phyloP scores from a whole-genome alignment of 345 rosid species.

The Mangifera indica region DNA sequence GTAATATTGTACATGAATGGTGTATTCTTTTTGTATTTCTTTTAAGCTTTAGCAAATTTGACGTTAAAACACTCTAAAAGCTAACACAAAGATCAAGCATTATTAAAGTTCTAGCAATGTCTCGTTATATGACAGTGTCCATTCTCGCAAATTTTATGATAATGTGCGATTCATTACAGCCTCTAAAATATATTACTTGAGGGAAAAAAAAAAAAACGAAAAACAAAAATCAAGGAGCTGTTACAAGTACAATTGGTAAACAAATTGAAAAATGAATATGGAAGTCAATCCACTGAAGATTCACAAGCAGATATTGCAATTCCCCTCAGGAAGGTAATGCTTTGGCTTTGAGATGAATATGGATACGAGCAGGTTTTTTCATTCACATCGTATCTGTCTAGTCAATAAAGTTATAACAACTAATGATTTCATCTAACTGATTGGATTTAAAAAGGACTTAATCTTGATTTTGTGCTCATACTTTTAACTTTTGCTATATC shows the following conservation, averaged over 20 bases:
- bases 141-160: too few relatives aligned
- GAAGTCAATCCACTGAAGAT: slow-evolving; percentile 97
- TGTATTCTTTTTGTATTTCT: neutral
- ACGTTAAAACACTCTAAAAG: too few relatives aligned
- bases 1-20: neutral
- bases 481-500: neutral
- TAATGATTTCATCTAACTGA: neutral
- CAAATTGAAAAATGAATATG: slow-evolving; percentile 68
- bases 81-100: too few relatives aligned
- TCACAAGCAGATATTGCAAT: slow-evolving; percentile 98
- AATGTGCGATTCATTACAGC: too few relatives aligned
- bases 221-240: too few relatives aligned
- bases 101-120: too few relatives aligned
- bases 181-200: too few relatives aligned
- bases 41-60: neutral
- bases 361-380: neutral
- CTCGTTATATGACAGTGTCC: too few relatives aligned
- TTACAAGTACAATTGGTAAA: too few relatives aligned
- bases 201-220: too few relatives aligned
- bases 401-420: neutral
- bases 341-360: neutral
- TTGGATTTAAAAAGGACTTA: neutral
- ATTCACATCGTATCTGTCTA: neutral
- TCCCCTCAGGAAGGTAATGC: slow-evolving; percentile 74
- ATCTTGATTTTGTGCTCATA: neutral